Evolutionary conservation across 2,329 filamentous ascomycete species (phyloP).

Genomic region (Fusarium buharicum): DNA sequence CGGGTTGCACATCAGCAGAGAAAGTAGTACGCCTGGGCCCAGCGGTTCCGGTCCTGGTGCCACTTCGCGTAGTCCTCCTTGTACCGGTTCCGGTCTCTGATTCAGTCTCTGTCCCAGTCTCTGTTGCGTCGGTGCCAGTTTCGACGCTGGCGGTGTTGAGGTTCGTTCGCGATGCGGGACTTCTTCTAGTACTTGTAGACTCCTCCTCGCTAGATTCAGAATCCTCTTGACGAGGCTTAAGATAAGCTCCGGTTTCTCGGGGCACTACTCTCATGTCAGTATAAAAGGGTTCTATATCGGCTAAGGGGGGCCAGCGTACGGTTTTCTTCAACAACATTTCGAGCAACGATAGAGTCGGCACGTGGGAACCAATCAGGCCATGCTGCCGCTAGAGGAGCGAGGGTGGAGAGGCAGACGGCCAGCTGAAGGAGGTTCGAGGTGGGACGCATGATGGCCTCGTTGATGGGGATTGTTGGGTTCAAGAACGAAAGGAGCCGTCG

Average conservation of each 20-base stretch:
- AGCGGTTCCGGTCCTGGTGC: slow-evolving; percentile 40
- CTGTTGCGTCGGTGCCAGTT: slow-evolving; percentile 25
- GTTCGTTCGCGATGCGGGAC: slow-evolving; percentile 47
- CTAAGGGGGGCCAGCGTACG: slow-evolving; percentile 13
- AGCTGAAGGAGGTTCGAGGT: slow-evolving; percentile 59
- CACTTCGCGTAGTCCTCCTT: slow-evolving; percentile 33
- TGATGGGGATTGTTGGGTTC: slow-evolving; percentile 1
- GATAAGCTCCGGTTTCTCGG: slow-evolving; percentile 22
- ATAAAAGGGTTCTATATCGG: background rate
- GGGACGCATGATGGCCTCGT: slow-evolving; percentile 59
- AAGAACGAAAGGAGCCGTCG: slow-evolving; percentile 8
- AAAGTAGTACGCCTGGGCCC: slow-evolving; percentile 54
- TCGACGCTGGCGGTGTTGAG: slow-evolving; percentile 53
- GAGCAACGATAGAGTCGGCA: slow-evolving; percentile 60
- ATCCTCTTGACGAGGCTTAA: slow-evolving; percentile 24
- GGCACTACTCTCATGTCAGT: slow-evolving; percentile 27
- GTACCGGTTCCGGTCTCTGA: slow-evolving; percentile 39
- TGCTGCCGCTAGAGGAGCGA: slow-evolving; percentile 62
- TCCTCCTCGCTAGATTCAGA: slow-evolving; percentile 1
- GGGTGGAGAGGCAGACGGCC: slow-evolving; percentile 61
- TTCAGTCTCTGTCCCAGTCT: slow-evolving; percentile 17
- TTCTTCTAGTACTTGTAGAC: slow-evolving; percentile 38
- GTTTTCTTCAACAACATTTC: slow-evolving; percentile 18
- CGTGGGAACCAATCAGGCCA: slow-evolving; percentile 68
- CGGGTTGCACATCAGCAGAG: slow-evolving; percentile 59